Evolutionary conservation across 257 asterid genomes (phyloP).

Genomic region (Cordia subcordata): DNA sequence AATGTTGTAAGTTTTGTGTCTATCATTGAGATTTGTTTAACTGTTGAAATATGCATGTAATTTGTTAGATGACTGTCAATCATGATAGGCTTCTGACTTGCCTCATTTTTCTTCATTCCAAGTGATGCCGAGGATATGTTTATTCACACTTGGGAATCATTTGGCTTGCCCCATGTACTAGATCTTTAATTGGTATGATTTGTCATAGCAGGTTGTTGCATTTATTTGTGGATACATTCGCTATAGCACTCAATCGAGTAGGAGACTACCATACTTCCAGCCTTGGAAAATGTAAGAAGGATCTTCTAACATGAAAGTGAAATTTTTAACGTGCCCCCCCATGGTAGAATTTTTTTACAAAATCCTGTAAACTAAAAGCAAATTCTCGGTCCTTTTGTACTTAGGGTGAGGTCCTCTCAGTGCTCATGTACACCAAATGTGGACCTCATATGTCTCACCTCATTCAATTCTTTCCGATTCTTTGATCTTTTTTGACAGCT

Average conservation of each 20-base stretch:
- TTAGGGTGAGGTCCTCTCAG: too few relatives aligned
- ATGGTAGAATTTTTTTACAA: too few relatives aligned
- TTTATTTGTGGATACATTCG: conserved; percentile 74
- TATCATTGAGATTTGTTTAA: neutral
- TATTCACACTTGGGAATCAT: neutral
- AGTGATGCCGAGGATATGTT: neutral
- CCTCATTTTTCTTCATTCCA: neutral
- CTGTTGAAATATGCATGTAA: neutral
- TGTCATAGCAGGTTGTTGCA: conserved; percentile 67
- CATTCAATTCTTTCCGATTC: neutral
- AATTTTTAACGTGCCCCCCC: too few relatives aligned
- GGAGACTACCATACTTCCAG: conserved; percentile 65
- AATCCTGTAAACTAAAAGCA: too few relatives aligned
- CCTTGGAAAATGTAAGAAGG: conserved; percentile 91
- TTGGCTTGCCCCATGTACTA: neutral
- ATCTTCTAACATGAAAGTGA: neutral
- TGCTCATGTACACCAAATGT: too few relatives aligned
- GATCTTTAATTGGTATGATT: neutral
- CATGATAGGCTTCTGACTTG: neutral
- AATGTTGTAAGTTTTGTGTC: conserved; percentile 63
- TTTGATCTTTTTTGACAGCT: neutral
- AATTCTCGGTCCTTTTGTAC: too few relatives aligned
- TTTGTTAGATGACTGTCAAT: too few relatives aligned
- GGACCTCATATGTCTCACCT: too few relatives aligned
- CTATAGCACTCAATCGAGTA: conserved; percentile 62